Evolutionary conservation across 148 eudicot species (phyloP).

Genomic region (Rhododendron ferrugineum): DNA sequence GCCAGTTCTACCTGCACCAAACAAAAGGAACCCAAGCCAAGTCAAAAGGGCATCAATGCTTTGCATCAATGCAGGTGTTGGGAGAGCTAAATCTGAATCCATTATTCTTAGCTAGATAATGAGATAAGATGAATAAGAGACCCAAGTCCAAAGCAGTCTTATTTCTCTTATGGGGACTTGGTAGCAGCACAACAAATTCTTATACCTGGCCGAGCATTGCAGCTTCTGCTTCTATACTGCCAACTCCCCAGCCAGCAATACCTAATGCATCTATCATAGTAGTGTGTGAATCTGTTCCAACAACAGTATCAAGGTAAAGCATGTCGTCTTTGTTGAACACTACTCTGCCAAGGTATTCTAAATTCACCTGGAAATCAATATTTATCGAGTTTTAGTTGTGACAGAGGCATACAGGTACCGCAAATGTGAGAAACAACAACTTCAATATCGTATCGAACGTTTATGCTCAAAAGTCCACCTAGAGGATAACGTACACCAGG

Average conservation of each 20-base stretch:
- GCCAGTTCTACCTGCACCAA: constrained; percentile 5
- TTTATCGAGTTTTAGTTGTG: neutral
- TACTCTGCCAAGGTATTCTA: constrained; percentile 93
- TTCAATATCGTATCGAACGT: no score
- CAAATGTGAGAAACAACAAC: no score
- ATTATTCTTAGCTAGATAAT: no score
- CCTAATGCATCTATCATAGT: constrained; percentile 97
- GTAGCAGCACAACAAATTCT: neutral
- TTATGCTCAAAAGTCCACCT: no score
- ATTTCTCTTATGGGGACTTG: no score
- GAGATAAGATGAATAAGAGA: no score
- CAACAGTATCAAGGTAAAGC: constrained; percentile 93
- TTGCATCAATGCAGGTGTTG: no score
- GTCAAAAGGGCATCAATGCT: no score
- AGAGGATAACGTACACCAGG: no score
- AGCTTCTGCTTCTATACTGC: constrained; percentile 98
- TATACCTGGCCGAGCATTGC: constrained; percentile 95
- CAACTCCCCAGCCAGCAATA: constrained; percentile 99
- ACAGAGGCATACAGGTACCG: neutral
- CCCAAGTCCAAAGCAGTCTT: no score
- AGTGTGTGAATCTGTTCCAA: constrained; percentile 97
- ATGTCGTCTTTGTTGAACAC: constrained; percentile 80
- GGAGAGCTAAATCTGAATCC: no score
- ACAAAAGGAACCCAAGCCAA: no score
- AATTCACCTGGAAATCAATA: constrained; percentile 56